Base-by-base conservation (phyloP, 2,329 filamentous ascomycete genomes). In the Ascosphaera aggregata region DNA sequence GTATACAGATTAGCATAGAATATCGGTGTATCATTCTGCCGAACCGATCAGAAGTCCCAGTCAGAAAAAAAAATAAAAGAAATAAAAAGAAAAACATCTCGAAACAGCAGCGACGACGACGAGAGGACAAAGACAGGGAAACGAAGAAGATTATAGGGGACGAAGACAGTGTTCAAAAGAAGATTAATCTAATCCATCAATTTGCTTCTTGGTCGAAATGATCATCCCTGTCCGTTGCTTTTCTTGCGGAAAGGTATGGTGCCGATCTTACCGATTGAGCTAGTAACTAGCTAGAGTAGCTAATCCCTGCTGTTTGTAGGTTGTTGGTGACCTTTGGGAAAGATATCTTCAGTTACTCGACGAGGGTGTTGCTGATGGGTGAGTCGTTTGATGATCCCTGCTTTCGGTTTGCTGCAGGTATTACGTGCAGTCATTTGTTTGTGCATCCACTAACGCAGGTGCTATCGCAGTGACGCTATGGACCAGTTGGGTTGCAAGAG, bases 181-280 rank as follows among this genome's bases (percentile, higher is more conserved):
- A n/a, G n/a, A n/a, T n/a, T n/a, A n/a, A n/a, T n/a, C n/a, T n/a
- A 18, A 9, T 17, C 43, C 37, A 44, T 48, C 63, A 78, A 62
- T 41, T 9, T 18, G n/a, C 1, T 16, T 17, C 17, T 3, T 13
- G 27, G 43, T 27, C 27, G 44, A 37, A 16, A 98, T 98, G 89
- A 98, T 98, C 61, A 95, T 98, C 49, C 89, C 89, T 2, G 81
- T 98, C 47, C 82, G 89, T 49, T 98, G 89, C 65, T 98, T 98
- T 63, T 95, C 89, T 42, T 98, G 89, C 60, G 89, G 89, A 60
- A 98, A 98, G 80, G 89, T 93, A 61, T n/a, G n/a, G n/a, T n/a
- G n/a, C n/a, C n/a, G n/a, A n/a, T n/a, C n/a, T n/a, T n/a, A n/a
- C n/a, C n/a, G n/a, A n/a, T n/a, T n/a, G n/a, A n/a, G n/a, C n/a